Base-by-base conservation (phyloP, 306 rosid species). In the Clitoria ternatea region DNA sequence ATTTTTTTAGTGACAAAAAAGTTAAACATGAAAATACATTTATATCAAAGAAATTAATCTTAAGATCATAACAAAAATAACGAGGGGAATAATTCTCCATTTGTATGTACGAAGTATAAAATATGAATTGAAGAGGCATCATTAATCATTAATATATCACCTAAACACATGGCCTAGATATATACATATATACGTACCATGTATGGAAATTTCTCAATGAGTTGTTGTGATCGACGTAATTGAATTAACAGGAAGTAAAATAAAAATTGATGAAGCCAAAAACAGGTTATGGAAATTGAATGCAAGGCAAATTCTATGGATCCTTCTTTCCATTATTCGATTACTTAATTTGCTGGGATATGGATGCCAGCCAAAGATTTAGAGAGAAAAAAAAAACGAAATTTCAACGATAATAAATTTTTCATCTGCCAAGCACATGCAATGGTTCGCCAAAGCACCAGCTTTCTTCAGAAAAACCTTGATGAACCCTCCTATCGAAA, bases 361-460 rank as follows among this genome's bases (percentile, higher is more conserved):
- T 27, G 69, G 64, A 49, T 77, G 78, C 78, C 76, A 30, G 59
- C 80, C 33, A 59, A 5, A 45, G 40, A 69, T 35, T 72, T 36
- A 24, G 10, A 70, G 17, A 29, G 56, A 33, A 73, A 11, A 68
- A 63, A 33, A 73, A 11, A 68, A 70, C 8, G 11, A 60, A 48
- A 24, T 37, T 54, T 69, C 72, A 77, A 61, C 48, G 1, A 48
- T 84, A 83, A 44, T 88, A 70, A 88, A 74, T 79, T 82, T 72
- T 83, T 50, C 86, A 85, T 79, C 88, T 71, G 77, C 88, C 85
- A 19, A 5, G 84, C 89, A 87, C 89, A 63, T 88, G 88, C 79
- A 69, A 35, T 27, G 72, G 70, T 5, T 13, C 54, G 14, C 50
- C 32, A 53, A 61, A 52, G 35, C 60, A 63, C 70, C 77, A 61